A percentile compares a stretch with the other conserved stretches of the same genome.
phyloP scores from a whole-genome alignment of 176 grass and related monocot genomes.

The Aegilops longissima region DNA sequence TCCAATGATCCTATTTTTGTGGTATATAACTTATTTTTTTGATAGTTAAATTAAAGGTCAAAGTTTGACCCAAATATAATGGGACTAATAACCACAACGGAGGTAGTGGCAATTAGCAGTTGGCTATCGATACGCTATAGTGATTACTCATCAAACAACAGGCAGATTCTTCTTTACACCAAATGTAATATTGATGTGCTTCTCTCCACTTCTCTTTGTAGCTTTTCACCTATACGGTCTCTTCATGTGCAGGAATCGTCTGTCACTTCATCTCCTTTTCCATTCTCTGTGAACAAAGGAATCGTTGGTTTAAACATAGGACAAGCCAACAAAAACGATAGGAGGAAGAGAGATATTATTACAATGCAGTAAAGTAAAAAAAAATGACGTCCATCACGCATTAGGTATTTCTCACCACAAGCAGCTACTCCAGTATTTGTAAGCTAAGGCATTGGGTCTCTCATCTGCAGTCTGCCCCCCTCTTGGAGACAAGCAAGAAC shows the following conservation, averaged over 20 bases:
- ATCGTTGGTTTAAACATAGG: conserved; percentile 45
- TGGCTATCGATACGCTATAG: too few species aligned
- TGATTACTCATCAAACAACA: background rate
- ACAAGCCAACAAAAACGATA: conserved; percentile 45
- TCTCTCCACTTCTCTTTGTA: background rate
- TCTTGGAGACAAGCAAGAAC: conserved; percentile 29
- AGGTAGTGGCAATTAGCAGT: too few species aligned
- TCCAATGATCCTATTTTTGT: too few species aligned
- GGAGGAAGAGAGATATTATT: conserved; percentile 20
- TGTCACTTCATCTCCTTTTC: background rate
- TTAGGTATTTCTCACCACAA: conserved; percentile 27
- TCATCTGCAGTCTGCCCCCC: conserved; percentile 26
- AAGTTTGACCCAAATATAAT: too few species aligned
- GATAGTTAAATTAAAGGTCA: too few species aligned
- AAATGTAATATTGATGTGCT: background rate
- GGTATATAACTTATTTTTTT: too few species aligned
- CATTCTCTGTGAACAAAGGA: conserved; percentile 29
- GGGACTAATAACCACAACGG: too few species aligned
- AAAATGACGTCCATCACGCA: conserved; percentile 18
- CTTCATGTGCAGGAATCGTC: background rate
- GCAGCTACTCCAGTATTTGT: conserved; percentile 2
- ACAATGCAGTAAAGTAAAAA: conserved; percentile 11
- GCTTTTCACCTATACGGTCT: background rate
- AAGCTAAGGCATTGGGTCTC: background rate
- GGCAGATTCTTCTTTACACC: background rate